Base-by-base conservation (phyloP, 352 stramenopile genomes). In the Globisporangium acanthophoron region DNA sequence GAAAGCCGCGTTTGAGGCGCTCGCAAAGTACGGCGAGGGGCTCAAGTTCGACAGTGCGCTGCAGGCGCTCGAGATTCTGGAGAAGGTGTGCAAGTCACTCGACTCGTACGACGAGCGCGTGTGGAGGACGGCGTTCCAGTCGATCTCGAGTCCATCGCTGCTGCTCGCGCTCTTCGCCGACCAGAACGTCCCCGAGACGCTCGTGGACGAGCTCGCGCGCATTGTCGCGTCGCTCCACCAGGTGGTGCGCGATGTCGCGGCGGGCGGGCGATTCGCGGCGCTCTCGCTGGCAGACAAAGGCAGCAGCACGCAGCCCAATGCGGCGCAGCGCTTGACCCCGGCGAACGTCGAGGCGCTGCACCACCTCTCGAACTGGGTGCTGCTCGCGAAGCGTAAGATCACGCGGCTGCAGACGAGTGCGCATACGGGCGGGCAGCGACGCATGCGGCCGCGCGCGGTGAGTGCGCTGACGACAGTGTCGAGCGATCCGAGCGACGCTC, bases 281-380 rank as follows among this genome's bases (percentile, higher is more conserved):
- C 11, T 33, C 8, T 41, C 51, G 12, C n/a, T 60, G 60, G 5
- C 40, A 58, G 48, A 45, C 57, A 35, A 55, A 61, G 44, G 15
- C 8, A 27, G 44, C 33, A 12, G 39, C 40, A 5, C 18, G 31
- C 8, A 65, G n/a, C 18, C 7, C n/a, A 39, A 24, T 49, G 31
- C 40, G 1, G 21, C 43, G 18, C 60, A 56, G n/a, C 69, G 68
- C 15, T 51, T 78, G 16, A 87, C 77, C 24, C 63, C 72, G 0
- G 75, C 84, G 5, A 96, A 92, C 55, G 52, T 94, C n/a, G 84
- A 93, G 46, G 71, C 73, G 40, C 64, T 92, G 27, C 71, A 84
- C 15, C 78, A 92, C 62, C 65, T 96, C 27, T 78, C 78, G 18
- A 91, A 91, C 54, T 94, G 84, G 84, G 78, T 92, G 15, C 56